phyloP scores from a whole-genome alignment of 2,329 filamentous ascomycete genomes.

The Amauroascus niger region DNA sequence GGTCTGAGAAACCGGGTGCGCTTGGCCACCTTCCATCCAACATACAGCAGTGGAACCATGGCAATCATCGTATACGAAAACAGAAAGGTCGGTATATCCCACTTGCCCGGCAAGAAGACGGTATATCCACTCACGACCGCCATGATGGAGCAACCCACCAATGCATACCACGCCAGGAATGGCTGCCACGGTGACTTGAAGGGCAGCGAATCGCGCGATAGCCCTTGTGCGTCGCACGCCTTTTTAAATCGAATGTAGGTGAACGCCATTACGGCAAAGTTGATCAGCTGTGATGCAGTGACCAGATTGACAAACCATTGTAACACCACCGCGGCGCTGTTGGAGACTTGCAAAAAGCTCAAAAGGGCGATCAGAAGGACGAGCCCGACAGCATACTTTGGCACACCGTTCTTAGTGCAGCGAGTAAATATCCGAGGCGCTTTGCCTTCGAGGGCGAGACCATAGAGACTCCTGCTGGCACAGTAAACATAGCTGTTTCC shows the following conservation, averaged over 20 bases:
- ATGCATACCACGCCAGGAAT: conserved; percentile 51
- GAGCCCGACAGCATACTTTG: conserved; percentile 59
- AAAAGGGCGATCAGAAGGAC: conserved; percentile 61
- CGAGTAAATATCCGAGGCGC: conserved; percentile 57
- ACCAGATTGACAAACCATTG: conserved; percentile 42
- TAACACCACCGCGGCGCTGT: conserved; percentile 56
- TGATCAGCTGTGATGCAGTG: conserved; percentile 37
- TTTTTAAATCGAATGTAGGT: conserved; percentile 41
- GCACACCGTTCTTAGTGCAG: conserved; percentile 58
- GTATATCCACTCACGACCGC: conserved; percentile 74
- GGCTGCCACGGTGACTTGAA: conserved; percentile 41
- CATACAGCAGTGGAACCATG: conserved; percentile 58
- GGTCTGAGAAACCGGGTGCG: conserved; percentile 50
- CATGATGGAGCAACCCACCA: conserved; percentile 55
- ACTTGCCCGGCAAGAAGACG: conserved; percentile 55
- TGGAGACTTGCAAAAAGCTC: conserved; percentile 63
- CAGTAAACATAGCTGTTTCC: conserved; percentile 62
- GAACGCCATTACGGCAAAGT: conserved; percentile 39
- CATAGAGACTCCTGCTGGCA: conserved; percentile 58
- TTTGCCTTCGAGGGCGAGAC: conserved; percentile 58
- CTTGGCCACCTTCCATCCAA: conserved; percentile 62
- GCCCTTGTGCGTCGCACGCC: conserved; percentile 34
- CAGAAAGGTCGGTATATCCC: conserved; percentile 60
- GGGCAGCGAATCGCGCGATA: conserved; percentile 28
- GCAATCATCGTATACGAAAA: conserved; percentile 70